These are phyloP conservation scores for Podospora pseudopauciseta DNA, from an alignment of 495 filamentous ascomycete species.

Conservation along the genomic window DNA sequence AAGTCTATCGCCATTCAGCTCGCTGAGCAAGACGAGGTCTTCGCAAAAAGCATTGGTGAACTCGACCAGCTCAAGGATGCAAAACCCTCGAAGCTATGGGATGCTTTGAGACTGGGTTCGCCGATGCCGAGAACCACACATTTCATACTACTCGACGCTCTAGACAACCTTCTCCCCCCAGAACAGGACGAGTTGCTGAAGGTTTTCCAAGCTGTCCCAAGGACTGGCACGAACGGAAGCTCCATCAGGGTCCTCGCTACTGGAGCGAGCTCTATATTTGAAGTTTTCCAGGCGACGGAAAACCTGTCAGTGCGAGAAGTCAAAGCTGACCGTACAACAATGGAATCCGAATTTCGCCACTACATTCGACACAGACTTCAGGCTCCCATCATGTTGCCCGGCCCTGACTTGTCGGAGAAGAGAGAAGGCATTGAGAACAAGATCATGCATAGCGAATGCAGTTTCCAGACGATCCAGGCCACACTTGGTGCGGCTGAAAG, in stretches of 20 bases:
- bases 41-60: slow-evolving; percentile 5
- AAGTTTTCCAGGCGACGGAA: not conserved
- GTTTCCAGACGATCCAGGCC: not conserved
- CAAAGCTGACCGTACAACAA: not conserved
- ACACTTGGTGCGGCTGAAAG: not conserved
- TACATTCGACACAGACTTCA: not conserved
- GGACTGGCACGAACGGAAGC: not conserved
- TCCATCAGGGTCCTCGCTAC: slow-evolving; percentile 2
- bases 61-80: not conserved
- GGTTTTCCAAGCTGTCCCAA: not conserved
- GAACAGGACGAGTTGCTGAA: slow-evolving; percentile 4
- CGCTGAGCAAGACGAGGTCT: slow-evolving; percentile 9
- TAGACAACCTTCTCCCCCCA: slow-evolving; percentile 5
- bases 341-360: not conserved
- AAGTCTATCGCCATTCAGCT: slow-evolving; percentile 12
- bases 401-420: not conserved
- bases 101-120: slow-evolving; percentile 4
- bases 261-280: not conserved
- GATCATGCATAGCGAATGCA: not conserved
- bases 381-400: not conserved
- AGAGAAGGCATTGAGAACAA: not conserved
- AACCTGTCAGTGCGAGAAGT: not conserved
- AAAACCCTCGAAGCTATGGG: not conserved
- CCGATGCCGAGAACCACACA: slow-evolving; percentile 9
- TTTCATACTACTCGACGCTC: slow-evolving; percentile 7